Conservation (phyloP, 352 stramenopile species). For the Pythium plurisporium region DNA sequence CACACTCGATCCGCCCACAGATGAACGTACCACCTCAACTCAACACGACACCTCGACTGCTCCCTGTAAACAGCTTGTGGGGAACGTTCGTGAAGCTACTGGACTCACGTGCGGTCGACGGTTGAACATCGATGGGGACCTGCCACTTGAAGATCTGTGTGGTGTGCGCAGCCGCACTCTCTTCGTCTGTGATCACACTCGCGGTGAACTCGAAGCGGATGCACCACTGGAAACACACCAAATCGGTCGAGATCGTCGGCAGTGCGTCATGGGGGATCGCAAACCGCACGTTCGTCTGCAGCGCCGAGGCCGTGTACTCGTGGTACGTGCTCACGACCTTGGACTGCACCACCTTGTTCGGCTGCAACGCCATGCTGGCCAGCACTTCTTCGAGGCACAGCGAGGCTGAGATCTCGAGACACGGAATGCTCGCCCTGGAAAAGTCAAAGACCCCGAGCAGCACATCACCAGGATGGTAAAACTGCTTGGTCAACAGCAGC, state of each 20-base stretch:
- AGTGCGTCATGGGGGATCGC: conserved; percentile 51
- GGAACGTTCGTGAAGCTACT: conserved; percentile 47
- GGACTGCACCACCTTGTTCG: conserved; percentile 47
- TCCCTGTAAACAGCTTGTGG: conserved; percentile 50
- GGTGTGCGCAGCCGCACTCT: neutral
- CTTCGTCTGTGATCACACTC: conserved; percentile 11
- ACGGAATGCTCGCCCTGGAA: conserved; percentile 43
- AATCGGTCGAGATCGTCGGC: conserved; percentile 48
- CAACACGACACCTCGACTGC: conserved; percentile 26
- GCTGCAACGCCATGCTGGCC: conserved; percentile 46
- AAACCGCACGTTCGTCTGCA: conserved; percentile 59
- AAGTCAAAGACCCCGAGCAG: conserved; percentile 63
- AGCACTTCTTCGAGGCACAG: conserved; percentile 53
- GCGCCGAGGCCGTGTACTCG: conserved; percentile 36
- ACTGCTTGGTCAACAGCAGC: conserved; percentile 59
- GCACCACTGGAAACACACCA: conserved; percentile 60
- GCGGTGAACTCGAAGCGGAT: conserved; percentile 62
- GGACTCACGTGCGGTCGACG: conserved; percentile 24
- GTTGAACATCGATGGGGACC: conserved; percentile 44
- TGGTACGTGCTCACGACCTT: conserved; percentile 42
- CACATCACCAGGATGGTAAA: conserved; percentile 55
- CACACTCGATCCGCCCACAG: too few relatives aligned
- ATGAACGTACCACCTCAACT: neutral
- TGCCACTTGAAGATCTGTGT: conserved; percentile 53
- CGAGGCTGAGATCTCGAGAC: conserved; percentile 39